phyloP scores from a whole-genome alignment of 2,329 filamentous ascomycete genomes.

The Ceratocystis eucalypticola region DNA sequence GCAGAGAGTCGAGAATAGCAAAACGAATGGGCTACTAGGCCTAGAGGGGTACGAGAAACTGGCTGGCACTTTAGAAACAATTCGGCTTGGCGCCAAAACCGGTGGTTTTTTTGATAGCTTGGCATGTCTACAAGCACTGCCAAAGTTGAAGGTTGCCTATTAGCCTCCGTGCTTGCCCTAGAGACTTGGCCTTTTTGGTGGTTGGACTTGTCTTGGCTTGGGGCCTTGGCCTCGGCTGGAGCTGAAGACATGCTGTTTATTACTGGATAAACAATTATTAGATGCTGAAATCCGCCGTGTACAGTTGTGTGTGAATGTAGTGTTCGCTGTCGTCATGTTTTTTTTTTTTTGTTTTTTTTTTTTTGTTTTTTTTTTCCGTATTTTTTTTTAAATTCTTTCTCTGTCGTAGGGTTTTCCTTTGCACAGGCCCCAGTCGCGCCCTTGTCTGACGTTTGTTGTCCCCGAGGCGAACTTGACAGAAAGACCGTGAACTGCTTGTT shows the following conservation, averaged over 20 bases:
- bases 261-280: constrained; percentile 5
- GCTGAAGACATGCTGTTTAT: neutral
- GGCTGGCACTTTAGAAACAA: constrained; percentile 5
- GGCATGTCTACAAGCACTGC: neutral
- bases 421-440: neutral
- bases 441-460: constrained; percentile 7
- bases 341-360: too few species aligned
- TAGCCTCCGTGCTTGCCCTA: neutral
- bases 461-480: constrained; percentile 3
- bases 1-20: too few species aligned
- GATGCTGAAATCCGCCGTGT: neutral
- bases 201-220: neutral
- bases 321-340: neutral
- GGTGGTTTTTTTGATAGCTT: constrained; percentile 7
- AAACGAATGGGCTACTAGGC: too few species aligned
- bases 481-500: constrained; percentile 4
- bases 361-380: neutral
- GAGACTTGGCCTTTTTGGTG: neutral
- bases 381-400: neutral
- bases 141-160: neutral
- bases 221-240: neutral
- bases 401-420: neutral
- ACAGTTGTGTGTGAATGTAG: neutral
- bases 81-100: neutral
- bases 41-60: neutral